Evolutionary conservation across 2,329 filamentous ascomycete species (phyloP).

Genomic region (Domatiomyces globalis): DNA sequence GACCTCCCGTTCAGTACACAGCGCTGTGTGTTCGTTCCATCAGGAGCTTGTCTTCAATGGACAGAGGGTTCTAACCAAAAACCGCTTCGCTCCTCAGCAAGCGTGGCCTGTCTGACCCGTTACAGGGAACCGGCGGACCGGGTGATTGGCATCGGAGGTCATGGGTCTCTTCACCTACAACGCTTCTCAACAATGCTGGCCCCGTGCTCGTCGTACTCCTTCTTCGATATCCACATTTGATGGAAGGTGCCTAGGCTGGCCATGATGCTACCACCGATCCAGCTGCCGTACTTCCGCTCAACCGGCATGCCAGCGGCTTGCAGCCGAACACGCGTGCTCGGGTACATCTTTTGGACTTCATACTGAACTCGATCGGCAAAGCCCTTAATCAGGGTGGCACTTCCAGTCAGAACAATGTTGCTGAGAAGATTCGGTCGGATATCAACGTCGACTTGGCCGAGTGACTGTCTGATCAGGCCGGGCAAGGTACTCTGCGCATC

Average conservation of each 20-base stretch:
- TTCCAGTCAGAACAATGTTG: slow-evolving; percentile 88
- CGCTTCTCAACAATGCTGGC: slow-evolving; percentile 83
- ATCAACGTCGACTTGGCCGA: slow-evolving; percentile 77
- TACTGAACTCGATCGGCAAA: slow-evolving; percentile 81
- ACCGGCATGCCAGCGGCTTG: slow-evolving; percentile 73
- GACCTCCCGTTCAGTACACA: no score
- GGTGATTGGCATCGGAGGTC: not conserved
- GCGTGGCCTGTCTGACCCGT: not conserved
- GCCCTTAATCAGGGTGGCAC: slow-evolving; percentile 72
- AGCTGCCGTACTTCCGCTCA: slow-evolving; percentile 82
- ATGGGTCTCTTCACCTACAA: slow-evolving; percentile 54
- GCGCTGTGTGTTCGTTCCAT: no score
- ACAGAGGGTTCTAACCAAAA: not conserved
- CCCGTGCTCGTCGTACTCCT: slow-evolving; percentile 96
- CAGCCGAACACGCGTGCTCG: slow-evolving; percentile 73
- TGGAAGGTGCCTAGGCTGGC: slow-evolving; percentile 94
- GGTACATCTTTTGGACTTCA: slow-evolving; percentile 69
- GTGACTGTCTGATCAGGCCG: slow-evolving; percentile 61
- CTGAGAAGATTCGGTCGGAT: slow-evolving; percentile 66
- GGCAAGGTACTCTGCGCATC: slow-evolving; percentile 69
- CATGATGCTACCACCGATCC: slow-evolving; percentile 93
- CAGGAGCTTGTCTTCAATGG: not conserved
- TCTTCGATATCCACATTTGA: slow-evolving; percentile 97
- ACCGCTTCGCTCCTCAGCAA: not conserved
- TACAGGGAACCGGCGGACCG: no score